Evolutionary conservation across 73 alveolate species (phyloP).

Genomic region (Breviolum minutum): DNA sequence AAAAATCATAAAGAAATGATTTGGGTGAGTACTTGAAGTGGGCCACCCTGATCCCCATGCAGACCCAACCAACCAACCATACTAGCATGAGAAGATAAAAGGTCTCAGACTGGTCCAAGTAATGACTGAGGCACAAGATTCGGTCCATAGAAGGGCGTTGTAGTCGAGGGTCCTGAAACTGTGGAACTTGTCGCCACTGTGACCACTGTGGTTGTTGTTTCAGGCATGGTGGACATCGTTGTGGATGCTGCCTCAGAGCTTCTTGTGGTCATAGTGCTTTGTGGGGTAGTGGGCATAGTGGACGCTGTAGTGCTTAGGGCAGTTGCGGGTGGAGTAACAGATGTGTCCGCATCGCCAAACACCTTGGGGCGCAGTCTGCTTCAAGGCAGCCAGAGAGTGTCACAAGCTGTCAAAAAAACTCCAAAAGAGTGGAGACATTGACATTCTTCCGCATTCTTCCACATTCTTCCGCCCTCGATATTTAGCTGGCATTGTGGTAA

Average conservation of each 20-base stretch:
- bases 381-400: not conserved
- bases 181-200: not conserved
- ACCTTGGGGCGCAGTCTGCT: not conserved
- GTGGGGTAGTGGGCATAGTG: not conserved
- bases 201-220: not conserved
- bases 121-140: not conserved
- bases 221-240: not conserved
- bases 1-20: not conserved
- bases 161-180: not conserved
- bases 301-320: not conserved
- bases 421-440: not conserved
- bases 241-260: not conserved
- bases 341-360: not conserved
- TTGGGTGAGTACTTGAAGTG: not conserved
- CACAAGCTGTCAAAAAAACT: not conserved
- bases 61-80: not conserved
- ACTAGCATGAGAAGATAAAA: not conserved
- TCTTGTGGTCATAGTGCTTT: not conserved
- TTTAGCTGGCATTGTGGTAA: too few species aligned
- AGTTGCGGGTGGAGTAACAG: not conserved
- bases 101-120: not conserved
- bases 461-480: too few species aligned
- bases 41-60: not conserved
- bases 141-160: conserved; percentile 20
- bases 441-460: not conserved